Evolutionary conservation across 805 yeast genomes (phyloP), one percentile per base, ranked within the genome.

Genomic region (Ogataea pilisensis): DNA sequence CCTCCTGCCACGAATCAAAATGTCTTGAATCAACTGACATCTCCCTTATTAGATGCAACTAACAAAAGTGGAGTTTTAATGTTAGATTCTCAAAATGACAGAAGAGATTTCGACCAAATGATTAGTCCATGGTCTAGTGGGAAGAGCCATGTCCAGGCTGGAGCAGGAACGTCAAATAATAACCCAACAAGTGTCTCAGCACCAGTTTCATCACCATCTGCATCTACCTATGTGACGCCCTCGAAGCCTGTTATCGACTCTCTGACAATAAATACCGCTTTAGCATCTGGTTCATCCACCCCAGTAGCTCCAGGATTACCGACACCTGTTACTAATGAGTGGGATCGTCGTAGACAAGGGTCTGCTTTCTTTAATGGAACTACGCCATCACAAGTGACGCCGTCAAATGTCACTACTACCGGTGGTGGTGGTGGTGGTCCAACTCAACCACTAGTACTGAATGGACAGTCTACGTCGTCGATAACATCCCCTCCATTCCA

Each of bases 341-440:
- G 75, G 75, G 69, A 72, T 45, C 68, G 78, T 52, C 68, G 80
- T 63, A 68, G 81, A 65, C 72, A 75, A 34, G 66, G 75, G 9
- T 72, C 79, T 26, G 73, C 74, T 13, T 76, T 76, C 54, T 76
- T 75, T 63, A 70, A 62, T 46, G 53, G 50, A 9, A 35, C 24
- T n/a, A 29, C 41, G 8, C 16, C 31, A 14, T 38, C 42, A 20
- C 44, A 41, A 22, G 29, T 37, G 7, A 34, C 37, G n/a, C 16
- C 31, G n/a, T 38, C 42, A 20, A 43, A 41, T 19, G 29, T 37
- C 6, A 34, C 37, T 16, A 14, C 26, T n/a, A 36, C 44, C 14
- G 41, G 45, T 16, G 24, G 43, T 16, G 32, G 44, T 17, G 16
- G 41, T 7, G 38, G 35, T 25, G 53, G 49, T 51, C 27, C 54